Conservation (phyloP, 805 yeast genomes). For the Candida takata region DNA sequence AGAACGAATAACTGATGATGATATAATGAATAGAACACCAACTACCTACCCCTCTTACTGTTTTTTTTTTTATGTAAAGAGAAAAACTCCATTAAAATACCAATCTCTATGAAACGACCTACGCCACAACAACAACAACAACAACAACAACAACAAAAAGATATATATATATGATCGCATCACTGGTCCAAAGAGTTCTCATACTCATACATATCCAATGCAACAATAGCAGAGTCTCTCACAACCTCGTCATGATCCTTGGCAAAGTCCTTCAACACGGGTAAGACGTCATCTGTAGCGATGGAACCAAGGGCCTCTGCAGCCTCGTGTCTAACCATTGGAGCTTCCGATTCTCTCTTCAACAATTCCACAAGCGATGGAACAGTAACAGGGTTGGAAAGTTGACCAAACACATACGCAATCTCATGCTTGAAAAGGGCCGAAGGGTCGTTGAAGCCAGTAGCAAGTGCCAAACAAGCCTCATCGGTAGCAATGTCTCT, state of each 20-base stretch:
- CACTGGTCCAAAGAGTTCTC: conserved; percentile 64
- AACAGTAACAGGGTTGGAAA: conserved; percentile 88
- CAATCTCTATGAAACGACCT: too few relatives aligned
- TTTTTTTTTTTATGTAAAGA: not conserved
- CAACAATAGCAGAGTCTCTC: conserved; percentile 94
- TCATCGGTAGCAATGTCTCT: conserved; percentile 92
- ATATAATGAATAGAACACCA: not conserved
- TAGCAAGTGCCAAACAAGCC: conserved; percentile 85
- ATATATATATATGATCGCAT: too few relatives aligned
- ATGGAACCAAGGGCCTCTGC: conserved; percentile 98
- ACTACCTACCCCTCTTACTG: too few relatives aligned
- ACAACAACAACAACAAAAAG: too few relatives aligned
- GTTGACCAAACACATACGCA: conserved; percentile 96
- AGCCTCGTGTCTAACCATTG: conserved; percentile 99
- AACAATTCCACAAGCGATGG: conserved; percentile 82
- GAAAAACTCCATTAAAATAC: too few relatives aligned
- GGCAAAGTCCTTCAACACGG: conserved; percentile 73
- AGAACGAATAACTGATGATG: conserved; percentile 77
- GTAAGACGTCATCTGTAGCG: conserved; percentile 92
- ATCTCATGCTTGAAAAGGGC: conserved; percentile 97
- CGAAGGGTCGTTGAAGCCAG: conserved; percentile 83
- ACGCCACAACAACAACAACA: too few relatives aligned
- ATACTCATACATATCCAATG: conserved; percentile 96
- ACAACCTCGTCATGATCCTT: conserved; percentile 84
- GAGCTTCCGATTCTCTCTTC: conserved; percentile 74